Evolutionary conservation across 306 rosid species (phyloP).

Genomic region (Coriaria nepalensis): DNA sequence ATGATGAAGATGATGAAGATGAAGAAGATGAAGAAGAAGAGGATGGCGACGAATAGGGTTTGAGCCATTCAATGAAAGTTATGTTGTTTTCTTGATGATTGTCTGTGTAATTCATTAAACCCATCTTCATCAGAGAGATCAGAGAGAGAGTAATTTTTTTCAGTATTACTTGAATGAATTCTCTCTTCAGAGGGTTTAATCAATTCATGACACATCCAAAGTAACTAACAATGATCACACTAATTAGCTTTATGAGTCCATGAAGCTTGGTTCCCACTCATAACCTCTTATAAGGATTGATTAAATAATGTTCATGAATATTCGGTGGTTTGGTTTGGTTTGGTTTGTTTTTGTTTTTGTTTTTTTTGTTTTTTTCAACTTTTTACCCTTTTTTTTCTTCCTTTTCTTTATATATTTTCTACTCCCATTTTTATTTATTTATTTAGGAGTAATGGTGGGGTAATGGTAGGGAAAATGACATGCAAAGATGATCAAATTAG

Average conservation of each 20-base stretch:
- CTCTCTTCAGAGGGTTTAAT: slow-evolving; percentile 32
- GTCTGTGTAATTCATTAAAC: slow-evolving; percentile 37
- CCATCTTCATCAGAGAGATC: slow-evolving; percentile 31
- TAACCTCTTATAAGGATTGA: slow-evolving; percentile 25
- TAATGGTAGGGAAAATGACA: slow-evolving; percentile 36
- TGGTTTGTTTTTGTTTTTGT: background rate
- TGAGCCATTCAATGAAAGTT: slow-evolving; percentile 88
- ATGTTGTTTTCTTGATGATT: slow-evolving; percentile 18
- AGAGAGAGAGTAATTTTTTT: slow-evolving; percentile 17
- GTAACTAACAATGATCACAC: slow-evolving; percentile 19
- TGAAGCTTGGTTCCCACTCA: too few species aligned
- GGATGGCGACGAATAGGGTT: slow-evolving; percentile 38
- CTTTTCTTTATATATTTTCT: background rate
- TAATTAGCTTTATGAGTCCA: too few species aligned
- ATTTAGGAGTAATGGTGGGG: slow-evolving; percentile 32
- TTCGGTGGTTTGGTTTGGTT: background rate
- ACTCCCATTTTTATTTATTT: background rate
- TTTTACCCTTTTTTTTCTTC: background rate
- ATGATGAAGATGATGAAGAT: slow-evolving; percentile 18
- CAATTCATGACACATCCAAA: slow-evolving; percentile 29
- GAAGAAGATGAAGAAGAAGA: slow-evolving; percentile 13
- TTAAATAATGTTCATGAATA: slow-evolving; percentile 4
- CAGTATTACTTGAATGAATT: slow-evolving; percentile 10
- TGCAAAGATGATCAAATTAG: slow-evolving; percentile 20
- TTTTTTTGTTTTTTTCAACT: slow-evolving; percentile 6